Base-by-base conservation (phyloP, 2,329 filamentous ascomycete genomes). In the Botrytis cinerea region DNA sequence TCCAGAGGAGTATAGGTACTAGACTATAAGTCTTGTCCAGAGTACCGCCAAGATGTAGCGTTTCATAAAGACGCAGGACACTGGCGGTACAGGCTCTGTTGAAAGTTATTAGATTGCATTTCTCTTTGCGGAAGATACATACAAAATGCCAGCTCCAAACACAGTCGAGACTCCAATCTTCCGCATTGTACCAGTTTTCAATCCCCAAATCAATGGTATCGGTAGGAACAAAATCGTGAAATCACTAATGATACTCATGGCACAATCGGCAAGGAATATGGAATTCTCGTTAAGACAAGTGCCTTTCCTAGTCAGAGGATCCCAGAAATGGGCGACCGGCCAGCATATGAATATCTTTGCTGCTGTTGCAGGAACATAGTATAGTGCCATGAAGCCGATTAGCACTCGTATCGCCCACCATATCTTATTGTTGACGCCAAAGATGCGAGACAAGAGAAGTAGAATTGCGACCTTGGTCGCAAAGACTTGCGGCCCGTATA, bases 281-380 rank as follows among this genome's bases (percentile, higher is more conserved):
- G 35, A 60, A 35, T 59, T 43, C 43, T 40, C 67, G 48, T 70
- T 32, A 35, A 70, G 67, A 32, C 54, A 70, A 40, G 25, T 54
- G 46, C 35, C 25, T 60, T 70, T 22, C 20, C 25, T 40, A 32
- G 67, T 35, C n/a, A 40, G 25, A 70, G 67, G 67, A 22, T 59
- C n/a, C 48, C 54, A 70, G 16, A 70, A 54, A 70, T 60, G 48
- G 25, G 25, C 67, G 4, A 70, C 25, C 25, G 67, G 67, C 54
- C 67, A 70, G 67, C 67, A 70, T 16, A 70, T 70, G 46, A 60
- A 45, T 40, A 70, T 70, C 22, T 70, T 70, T 8, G 25, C 48
- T 43, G 22, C 22, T 22, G 48, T 70, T 22, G 35, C 67, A 32
- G 48, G 67, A 69, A 70, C 25, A 45, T 60, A 70, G 35, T 60